Conservation (phyloP, 2,329 filamentous ascomycete species). For the Colletotrichum sublineola region DNA sequence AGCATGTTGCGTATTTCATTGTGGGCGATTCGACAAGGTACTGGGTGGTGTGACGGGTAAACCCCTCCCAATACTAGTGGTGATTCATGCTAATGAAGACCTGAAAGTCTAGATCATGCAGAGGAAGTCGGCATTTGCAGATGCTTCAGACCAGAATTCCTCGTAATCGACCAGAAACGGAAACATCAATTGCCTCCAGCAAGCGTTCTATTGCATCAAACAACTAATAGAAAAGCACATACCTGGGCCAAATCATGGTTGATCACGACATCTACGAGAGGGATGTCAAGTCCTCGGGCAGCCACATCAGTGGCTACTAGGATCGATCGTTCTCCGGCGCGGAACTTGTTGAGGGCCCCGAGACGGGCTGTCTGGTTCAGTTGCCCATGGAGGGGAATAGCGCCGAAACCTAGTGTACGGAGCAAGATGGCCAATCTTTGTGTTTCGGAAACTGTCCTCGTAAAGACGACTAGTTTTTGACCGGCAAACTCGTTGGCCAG, state of each 20-base stretch:
- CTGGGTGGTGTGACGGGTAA: background rate
- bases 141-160: background rate
- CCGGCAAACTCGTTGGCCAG: slow-evolving; percentile 88
- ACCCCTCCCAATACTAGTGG: background rate
- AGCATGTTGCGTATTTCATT: background rate
- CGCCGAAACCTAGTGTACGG: slow-evolving; percentile 86
- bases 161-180: background rate
- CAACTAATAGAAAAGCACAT: background rate
- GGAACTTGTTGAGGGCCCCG: slow-evolving; percentile 92
- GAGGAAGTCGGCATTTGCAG: background rate
- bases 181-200: background rate
- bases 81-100: background rate
- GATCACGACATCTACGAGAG: slow-evolving; percentile 87
- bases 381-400: slow-evolving; percentile 93
- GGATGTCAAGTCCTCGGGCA: slow-evolving; percentile 91
- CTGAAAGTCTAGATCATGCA: background rate
- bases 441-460: slow-evolving; percentile 90
- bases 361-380: slow-evolving; percentile 89
- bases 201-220: background rate
- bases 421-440: slow-evolving; percentile 88
- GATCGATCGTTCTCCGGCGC: slow-evolving; percentile 82
- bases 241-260: slow-evolving; percentile 81
- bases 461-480: slow-evolving; percentile 91
- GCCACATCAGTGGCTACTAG: slow-evolving; percentile 93
- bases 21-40: background rate